Evolutionary conservation across 805 yeast genomes (phyloP), one percentile per base, ranked within the genome.

Genomic region (Komagataella pastoris): DNA sequence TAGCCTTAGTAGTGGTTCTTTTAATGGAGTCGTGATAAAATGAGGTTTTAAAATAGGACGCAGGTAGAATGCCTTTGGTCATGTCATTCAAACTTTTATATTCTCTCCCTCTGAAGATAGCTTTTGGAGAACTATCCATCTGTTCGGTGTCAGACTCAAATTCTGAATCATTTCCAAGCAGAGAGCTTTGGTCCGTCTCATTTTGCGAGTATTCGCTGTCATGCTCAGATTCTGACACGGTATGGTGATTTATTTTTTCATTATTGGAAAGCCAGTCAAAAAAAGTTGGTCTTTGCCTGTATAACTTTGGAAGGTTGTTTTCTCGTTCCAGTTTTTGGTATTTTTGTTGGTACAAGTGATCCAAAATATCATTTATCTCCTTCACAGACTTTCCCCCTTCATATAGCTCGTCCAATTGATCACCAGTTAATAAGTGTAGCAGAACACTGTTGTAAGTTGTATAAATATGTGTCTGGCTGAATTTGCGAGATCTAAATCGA

Each of bases 381-480:
- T 54, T 54, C 49, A 62, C 65, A 1, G 65, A 50, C 23, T 58
- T 52, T 0, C 69, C 69, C 44, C 57, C 54, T 7, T 64, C 65
- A 40, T 56, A 63, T 54, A 65, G 52, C 8, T 59, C 60, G 47
- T 63, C 65, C 43, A 68, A 53, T 7, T 55, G 54, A 30, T 59
- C 56, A 10, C 56, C 54, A 1, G 69, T 58, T 7, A 67, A 52
- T 2, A 68, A 53, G 3, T 71, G 70, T 2, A 66, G 54, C 52
- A 61, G 61, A 8, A 58, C 63, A 2, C 68, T 68, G 2, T 62
- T 57, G 51, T 68, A 71, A 2, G 67, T 63, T 8, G 66, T 59
- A 52, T 66, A 68, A 1, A 67, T 67, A 53, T 68, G 68, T 44
- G 62, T 62, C 51, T 65, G 69, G 2, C 67, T 59, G 48, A 64